Conservation (phyloP, 495 filamentous ascomycete genomes). For the Amphirosellinia nigrospora region DNA sequence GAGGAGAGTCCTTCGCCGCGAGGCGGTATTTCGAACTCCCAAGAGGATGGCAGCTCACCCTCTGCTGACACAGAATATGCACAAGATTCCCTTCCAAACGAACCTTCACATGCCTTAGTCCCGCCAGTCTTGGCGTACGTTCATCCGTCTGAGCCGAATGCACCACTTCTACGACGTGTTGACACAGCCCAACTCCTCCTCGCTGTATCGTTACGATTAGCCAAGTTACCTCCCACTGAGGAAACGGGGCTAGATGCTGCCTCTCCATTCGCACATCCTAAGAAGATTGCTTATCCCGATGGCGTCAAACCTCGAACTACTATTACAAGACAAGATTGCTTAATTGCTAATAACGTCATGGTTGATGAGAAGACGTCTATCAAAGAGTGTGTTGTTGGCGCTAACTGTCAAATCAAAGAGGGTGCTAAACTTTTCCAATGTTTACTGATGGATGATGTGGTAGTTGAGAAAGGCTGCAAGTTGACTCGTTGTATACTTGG, state of each 20-base stretch:
- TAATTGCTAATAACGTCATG: slow-evolving; percentile 84
- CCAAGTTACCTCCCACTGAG: slow-evolving; percentile 72
- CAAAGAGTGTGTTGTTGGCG: slow-evolving; percentile 86
- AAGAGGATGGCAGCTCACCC: slow-evolving; percentile 39
- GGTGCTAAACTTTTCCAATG: slow-evolving; percentile 83
- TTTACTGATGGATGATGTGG: slow-evolving; percentile 87
- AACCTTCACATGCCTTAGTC: slow-evolving; percentile 43
- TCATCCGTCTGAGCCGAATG: slow-evolving; percentile 53
- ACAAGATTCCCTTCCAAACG: slow-evolving; percentile 27
- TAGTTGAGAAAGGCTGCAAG: slow-evolving; percentile 76
- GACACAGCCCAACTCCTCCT: slow-evolving; percentile 85
- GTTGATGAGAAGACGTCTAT: slow-evolving; percentile 83
- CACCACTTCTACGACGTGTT: slow-evolving; percentile 78
- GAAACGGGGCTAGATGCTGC: slow-evolving; percentile 61
- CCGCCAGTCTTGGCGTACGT: slow-evolving; percentile 83
- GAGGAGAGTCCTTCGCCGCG: slow-evolving; percentile 23
- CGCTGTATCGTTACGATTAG: slow-evolving; percentile 80
- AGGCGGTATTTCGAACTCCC: slow-evolving; percentile 31
- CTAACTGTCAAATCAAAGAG: slow-evolving; percentile 80
- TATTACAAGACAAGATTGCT: slow-evolving; percentile 74
- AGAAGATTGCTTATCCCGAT: slow-evolving; percentile 81
- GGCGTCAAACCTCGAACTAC: slow-evolving; percentile 76
- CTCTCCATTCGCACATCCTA: slow-evolving; percentile 73
- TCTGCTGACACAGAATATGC: slow-evolving; percentile 29
- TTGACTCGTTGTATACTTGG: slow-evolving; percentile 86